phyloP scores from a whole-genome alignment of 2,329 filamentous ascomycete species.

The Botrytis galanthina region DNA sequence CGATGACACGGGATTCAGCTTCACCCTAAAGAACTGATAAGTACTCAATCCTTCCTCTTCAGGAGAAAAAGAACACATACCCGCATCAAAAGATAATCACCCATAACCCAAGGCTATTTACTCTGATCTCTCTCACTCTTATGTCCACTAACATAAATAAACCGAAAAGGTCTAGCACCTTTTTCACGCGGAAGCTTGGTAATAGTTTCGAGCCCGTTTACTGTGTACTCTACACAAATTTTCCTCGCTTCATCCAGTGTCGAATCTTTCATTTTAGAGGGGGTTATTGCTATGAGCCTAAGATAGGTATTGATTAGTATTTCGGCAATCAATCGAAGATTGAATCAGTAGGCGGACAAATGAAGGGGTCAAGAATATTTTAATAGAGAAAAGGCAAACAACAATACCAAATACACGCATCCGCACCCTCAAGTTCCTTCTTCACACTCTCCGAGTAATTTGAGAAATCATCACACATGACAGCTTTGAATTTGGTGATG shows the following conservation, averaged over 20 bases:
- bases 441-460: constrained; percentile 39
- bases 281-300: constrained; percentile 47
- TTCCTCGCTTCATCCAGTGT: constrained; percentile 41
- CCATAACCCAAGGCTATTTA: constrained; percentile 42
- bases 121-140: constrained; percentile 46
- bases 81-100: constrained; percentile 48
- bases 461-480: constrained; percentile 39
- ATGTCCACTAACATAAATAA: constrained; percentile 50
- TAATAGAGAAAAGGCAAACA: not conserved
- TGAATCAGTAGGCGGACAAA: not conserved
- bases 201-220: constrained; percentile 41
- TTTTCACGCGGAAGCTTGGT: constrained; percentile 24
- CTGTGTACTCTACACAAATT: constrained; percentile 44
- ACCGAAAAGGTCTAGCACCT: constrained; percentile 42
- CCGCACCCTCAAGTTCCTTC: constrained; percentile 36
- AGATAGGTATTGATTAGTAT: constrained; percentile 27
- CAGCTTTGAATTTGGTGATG: constrained; percentile 36
- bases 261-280: constrained; percentile 36
- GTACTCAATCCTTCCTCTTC: not conserved
- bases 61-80: constrained; percentile 39
- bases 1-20: constrained; percentile 46
- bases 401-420: constrained; percentile 42
- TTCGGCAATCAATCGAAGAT: not conserved
- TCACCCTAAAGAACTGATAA: constrained; percentile 43
- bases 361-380: not conserved